Base-by-base conservation (phyloP, 768 basidiomycete genomes). In the Suillus alpinus region DNA sequence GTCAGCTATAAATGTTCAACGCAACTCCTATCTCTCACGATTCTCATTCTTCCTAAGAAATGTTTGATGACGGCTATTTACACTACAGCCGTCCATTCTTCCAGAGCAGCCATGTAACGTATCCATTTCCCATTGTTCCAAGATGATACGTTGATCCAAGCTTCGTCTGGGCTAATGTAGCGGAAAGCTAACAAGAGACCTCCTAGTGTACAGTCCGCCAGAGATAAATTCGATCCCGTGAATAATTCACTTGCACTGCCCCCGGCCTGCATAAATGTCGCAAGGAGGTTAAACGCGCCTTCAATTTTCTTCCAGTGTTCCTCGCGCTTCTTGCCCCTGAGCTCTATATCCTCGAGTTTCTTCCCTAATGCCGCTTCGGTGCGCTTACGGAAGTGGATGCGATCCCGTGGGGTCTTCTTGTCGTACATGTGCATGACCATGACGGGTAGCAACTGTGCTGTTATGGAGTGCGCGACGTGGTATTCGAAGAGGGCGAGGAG, bases 71-170 rank as follows among this genome's bases (percentile, higher is more conserved):
- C 23, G 46, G 23, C 16, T 26, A 26, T 6, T 23, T 32, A 39
- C 9, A 31, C 16, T 31, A 59, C 49, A 26, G 49, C 47, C 59
- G 61, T 68, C 65, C 68, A 71, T 34, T 59, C 47, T 41, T 69
- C 56, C 36, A 72, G 67, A 5, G 52, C 41, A 7, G 66, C 51
- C 40, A 70, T 20, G 47, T 66, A 69, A 39, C 58, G 56, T n/a
- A 18, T 60, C 74, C 74, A 76, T 59, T 64, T 61, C 32, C 72
- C 71, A 16, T 62, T 64, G 46, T 71, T 65, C 71, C 70, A 74
- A 12, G 62, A 52, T 31, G 51, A 57, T 26, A 75, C 60, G 37
- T 65, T 61, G 3, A 57, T 51, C 68, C 70, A 73, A 9, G 63
- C 68, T 26, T 70, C 70, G 7, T 75, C 62, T 16, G 71, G 68